A percentile compares a stretch with the other conserved stretches of the same genome.
Evolutionary conservation across 495 filamentous ascomycete species (phyloP).

Genomic region (Ramalina peruviana): DNA sequence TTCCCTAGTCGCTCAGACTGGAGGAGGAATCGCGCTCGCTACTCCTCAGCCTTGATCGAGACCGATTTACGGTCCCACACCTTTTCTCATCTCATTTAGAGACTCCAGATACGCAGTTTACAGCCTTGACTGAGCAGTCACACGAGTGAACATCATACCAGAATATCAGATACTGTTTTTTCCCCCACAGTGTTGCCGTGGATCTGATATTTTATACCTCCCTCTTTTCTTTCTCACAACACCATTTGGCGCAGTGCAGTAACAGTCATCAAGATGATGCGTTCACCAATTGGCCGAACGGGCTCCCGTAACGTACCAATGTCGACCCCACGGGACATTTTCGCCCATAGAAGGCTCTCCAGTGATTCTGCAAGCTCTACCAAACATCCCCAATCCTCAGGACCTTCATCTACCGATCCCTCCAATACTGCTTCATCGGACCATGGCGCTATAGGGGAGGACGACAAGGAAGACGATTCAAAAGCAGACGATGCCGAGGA

Average conservation of each 20-base stretch:
- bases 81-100: too few relatives aligned
- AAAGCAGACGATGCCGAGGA: conserved; percentile 27
- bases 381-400: neutral
- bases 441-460: conserved; percentile 21
- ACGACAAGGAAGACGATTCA: conserved; percentile 34
- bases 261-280: neutral
- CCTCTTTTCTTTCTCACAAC: too few relatives aligned
- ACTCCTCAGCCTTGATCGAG: neutral
- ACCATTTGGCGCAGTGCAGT: neutral
- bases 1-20: conserved; percentile 17
- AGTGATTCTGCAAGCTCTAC: neutral
- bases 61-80: neutral
- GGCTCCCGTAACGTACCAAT: neutral
- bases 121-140: neutral
- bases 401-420: neutral
- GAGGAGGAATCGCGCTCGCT: conserved; percentile 12
- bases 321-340: neutral
- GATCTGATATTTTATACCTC: too few relatives aligned
- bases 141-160: neutral
- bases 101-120: neutral
- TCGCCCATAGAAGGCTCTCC: neutral
- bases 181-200: neutral
- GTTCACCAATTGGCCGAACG: neutral
- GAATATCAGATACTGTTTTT: neutral
- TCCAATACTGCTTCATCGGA: neutral